These are phyloP conservation scores for Kondoa subrosea DNA, from an alignment of 768 basidiomycete genomes.

Conservation along the genomic window DNA sequence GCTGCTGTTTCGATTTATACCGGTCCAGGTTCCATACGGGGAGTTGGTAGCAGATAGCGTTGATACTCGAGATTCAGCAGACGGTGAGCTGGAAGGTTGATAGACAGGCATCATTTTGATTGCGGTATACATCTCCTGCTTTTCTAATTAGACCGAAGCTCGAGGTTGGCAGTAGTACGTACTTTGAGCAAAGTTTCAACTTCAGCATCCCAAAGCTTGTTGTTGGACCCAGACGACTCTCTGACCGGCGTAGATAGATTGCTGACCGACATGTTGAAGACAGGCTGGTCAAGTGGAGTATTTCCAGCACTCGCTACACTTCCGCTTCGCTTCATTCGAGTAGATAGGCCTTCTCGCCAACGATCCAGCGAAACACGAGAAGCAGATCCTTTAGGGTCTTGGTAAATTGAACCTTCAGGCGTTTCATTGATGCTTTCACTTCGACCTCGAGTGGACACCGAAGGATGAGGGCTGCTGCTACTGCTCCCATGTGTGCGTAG, in stretches of 20 bases:
- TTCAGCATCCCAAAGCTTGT: constrained; percentile 34
- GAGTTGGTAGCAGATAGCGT: constrained; percentile 20
- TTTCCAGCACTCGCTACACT: constrained; percentile 76
- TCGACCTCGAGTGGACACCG: not conserved
- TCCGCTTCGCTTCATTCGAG: constrained; percentile 49
- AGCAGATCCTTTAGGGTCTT: constrained; percentile 7
- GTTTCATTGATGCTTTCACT: not conserved
- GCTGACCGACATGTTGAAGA: not conserved
- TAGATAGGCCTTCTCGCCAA: not conserved
- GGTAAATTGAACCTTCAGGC: constrained; percentile 2
- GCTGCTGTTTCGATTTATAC: constrained; percentile 34
- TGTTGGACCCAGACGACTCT: not conserved
- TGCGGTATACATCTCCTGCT: constrained; percentile 88
- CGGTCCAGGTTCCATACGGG: constrained; percentile 26
- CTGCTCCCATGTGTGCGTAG: constrained; percentile 1
- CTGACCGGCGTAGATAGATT: not conserved
- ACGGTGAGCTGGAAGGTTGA: constrained; percentile 23
- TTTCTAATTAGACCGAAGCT: constrained; percentile 7
- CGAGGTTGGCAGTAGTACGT: constrained; percentile 17
- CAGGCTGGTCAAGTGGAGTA: constrained; percentile 3
- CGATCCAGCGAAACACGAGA: constrained; percentile 6
- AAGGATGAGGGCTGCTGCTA: not conserved
- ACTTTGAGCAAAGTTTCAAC: constrained; percentile 78
- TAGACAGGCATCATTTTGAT: constrained; percentile 42
- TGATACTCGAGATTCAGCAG: constrained; percentile 18